Base-by-base conservation (phyloP, 495 filamentous ascomycete genomes). In the Peziza echinospora region DNA sequence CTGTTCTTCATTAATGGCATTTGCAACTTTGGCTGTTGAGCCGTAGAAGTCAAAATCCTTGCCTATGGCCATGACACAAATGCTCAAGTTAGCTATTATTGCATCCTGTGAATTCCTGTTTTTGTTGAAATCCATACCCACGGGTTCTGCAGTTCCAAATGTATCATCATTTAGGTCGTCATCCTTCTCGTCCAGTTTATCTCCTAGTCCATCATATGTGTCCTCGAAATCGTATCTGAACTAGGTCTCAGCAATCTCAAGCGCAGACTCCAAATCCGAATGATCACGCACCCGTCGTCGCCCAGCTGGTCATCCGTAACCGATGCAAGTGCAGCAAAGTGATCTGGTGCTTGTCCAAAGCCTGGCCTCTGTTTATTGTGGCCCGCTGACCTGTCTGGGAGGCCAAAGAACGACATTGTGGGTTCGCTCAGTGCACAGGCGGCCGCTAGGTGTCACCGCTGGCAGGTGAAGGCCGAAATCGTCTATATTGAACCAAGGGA, bases 31-130 rank as follows among this genome's bases (percentile, higher is more conserved):
- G 13, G 85, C 84, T 16, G 91, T 96, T 49, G 76, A 78, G 1
- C 84, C 85, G 51, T 87, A 87, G 66, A 96, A 99, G 59, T 99
- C 89, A 59, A 94, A 99, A 62, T 99, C 91, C 57, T 80, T 87
- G 56, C 85, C 57, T 71, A 53, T 47, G 41, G 8, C 26, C 8
- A 34, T 8, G 26, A 34, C 26, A 34, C n/a, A 34, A 34, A 34
- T n/a, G n/a, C 26, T 8, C 26, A 34, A 34, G 8, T 34, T 34
- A n/a, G 26, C n/a, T 8, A 34, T n/a, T 34, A 8, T 34, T 8
- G n/a, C n/a, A 34, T 34, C 26, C n/a, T 8, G 8, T 34, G n/a
- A n/a, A n/a, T n/a, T n/a, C n/a, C n/a, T n/a, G n/a, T 61, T 50
- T 5, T 49, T 37, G 1, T 53, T 45, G 8, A 58, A 50, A 47